phyloP scores from a whole-genome alignment of 176 grass and related monocot genomes.

The Aegilops umbellulata region DNA sequence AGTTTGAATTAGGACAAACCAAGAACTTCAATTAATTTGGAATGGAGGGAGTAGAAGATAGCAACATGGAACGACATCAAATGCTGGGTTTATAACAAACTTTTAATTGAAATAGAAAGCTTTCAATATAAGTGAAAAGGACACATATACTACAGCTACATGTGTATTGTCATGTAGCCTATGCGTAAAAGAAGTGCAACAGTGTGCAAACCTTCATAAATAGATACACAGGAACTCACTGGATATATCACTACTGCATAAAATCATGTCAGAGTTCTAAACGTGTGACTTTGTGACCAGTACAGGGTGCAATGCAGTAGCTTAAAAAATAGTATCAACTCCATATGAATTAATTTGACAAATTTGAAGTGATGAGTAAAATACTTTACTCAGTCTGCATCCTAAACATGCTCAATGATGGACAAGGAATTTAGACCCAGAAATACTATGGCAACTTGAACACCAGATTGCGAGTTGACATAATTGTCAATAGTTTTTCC shows the following conservation, averaged over 20 bases:
- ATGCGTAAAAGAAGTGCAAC: too few relatives aligned
- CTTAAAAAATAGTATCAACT: not conserved
- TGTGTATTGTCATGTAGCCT: too few relatives aligned
- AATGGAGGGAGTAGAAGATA: not conserved
- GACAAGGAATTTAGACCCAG: not conserved
- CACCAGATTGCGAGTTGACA: not conserved
- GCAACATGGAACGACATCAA: not conserved
- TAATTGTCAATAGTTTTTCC: not conserved
- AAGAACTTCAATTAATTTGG: too few relatives aligned
- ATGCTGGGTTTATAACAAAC: not conserved
- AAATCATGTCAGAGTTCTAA: not conserved
- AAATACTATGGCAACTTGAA: not conserved
- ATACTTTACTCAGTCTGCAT: not conserved
- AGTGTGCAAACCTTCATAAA: not conserved
- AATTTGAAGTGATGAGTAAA: not conserved
- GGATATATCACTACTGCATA: not conserved
- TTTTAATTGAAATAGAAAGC: not conserved
- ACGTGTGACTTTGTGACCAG: not conserved
- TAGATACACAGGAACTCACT: not conserved
- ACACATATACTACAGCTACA: not conserved
- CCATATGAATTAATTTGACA: not conserved
- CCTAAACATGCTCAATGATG: not conserved
- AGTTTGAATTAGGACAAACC: too few relatives aligned
- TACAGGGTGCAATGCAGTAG: not conserved
- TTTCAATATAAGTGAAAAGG: not conserved